Percentiles rank a stretch among this genome's conserved stretches.
Conservation (phyloP, 768 basidiomycete species). For the Tulasnella sp. region DNA sequence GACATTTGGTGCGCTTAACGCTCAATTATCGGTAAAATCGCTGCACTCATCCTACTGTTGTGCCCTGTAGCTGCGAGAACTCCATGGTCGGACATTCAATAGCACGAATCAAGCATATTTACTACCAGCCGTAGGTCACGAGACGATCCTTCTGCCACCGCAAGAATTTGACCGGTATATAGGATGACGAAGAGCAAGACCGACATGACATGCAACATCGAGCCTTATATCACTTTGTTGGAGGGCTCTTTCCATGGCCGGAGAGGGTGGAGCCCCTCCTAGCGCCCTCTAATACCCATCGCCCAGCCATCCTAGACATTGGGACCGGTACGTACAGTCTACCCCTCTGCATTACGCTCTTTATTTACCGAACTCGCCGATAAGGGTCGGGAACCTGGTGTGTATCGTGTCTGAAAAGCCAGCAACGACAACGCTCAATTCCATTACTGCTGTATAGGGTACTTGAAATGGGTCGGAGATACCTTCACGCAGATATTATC, state of each 20-base stretch:
- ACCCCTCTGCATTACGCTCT: neutral
- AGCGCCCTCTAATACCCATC: neutral
- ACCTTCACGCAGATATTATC: slow-evolving; percentile 11
- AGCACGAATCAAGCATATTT: slow-evolving; percentile 3
- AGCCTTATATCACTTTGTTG: neutral
- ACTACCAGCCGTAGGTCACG: slow-evolving; percentile 10
- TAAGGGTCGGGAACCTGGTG: neutral
- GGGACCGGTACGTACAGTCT: slow-evolving; percentile 7
- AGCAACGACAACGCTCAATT: neutral
- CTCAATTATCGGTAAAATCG: neutral
- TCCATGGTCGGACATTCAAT: slow-evolving; percentile 12
- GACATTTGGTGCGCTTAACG: neutral
- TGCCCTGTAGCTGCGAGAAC: slow-evolving; percentile 13
- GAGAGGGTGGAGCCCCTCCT: neutral
- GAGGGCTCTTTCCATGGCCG: slow-evolving; percentile 1
- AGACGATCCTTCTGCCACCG: neutral
- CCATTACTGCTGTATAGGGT: neutral
- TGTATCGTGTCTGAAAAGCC: neutral
- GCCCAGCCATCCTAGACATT: slow-evolving; percentile 10
- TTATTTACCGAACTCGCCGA: neutral
- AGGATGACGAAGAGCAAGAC: slow-evolving; percentile 12
- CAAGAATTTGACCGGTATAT: no score
- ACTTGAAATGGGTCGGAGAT: slow-evolving; percentile 7
- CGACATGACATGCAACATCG: slow-evolving; percentile 11
- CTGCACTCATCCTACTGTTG: no score